Evolutionary conservation across 2,329 filamentous ascomycete species (phyloP), one percentile per base, ranked within the genome.

Genomic region (Anthostomella pinea): DNA sequence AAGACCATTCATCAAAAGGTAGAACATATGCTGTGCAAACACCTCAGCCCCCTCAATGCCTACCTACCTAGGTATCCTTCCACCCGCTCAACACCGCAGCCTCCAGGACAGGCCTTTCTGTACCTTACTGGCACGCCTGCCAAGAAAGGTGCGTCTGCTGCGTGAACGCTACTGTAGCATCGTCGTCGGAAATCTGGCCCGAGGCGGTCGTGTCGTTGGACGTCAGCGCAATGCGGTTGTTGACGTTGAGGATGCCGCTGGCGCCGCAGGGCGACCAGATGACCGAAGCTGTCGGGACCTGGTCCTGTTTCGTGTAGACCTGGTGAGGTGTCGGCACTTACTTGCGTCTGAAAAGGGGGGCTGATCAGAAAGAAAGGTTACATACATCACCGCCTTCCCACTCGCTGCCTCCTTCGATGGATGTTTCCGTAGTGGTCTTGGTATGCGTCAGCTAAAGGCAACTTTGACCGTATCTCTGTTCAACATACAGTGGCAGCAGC

Each of bases 301-400:
- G 53, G 54, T 70, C 67, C 40, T 62, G 52, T 59, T 69, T 70
- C 43, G 67, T 70, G 59, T 70, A 70, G 11, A 70, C 67, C 54
- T 70, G 62, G n/a, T n/a, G n/a, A n/a, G n/a, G n/a, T n/a, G n/a
- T n/a, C n/a, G n/a, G n/a, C n/a, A n/a, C n/a, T n/a, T n/a, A n/a
- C n/a, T n/a, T n/a, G n/a, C n/a, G n/a, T n/a, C n/a, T n/a, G n/a
- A n/a, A n/a, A n/a, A n/a, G n/a, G n/a, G n/a, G n/a, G n/a, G 13
- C 16, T 9, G 14, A 10, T 3, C 13, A n/a, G 2, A 8, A 24
- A n/a, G 22, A 17, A 13, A 13, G n/a, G 15, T 25, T 10, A 30
- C 46, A 41, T 15, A 49, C 46, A 45, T 49, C 44, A 39, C 67
- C 67, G 3, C 52, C 39, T 9, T 51, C 56, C 67, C 67, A 70